Base-by-base conservation (phyloP, 2,329 filamentous ascomycete genomes). In the Lojkania enalia region DNA sequence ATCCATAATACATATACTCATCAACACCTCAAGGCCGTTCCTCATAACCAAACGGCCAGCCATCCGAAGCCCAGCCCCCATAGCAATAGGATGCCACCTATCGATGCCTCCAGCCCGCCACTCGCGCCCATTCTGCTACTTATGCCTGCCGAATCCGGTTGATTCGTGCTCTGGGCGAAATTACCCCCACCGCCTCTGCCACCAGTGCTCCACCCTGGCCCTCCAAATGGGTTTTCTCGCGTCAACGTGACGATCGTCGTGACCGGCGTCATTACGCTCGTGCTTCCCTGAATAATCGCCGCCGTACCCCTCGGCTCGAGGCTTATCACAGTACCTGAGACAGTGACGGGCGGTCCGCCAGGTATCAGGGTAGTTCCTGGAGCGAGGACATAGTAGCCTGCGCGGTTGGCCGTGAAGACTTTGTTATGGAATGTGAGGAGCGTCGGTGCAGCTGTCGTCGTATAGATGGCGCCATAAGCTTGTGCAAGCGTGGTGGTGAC, bases 391-490 rank as follows among this genome's bases (percentile, higher is more conserved):
- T 72, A 75, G 39, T 73, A 70, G 4, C 72, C 73, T 3, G 71
- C 71, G 11, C 70, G 67, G 48, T 76, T 73, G 3, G 70, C 67
- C 0, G 71, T 74, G 48, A 71, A 73, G 1, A 63, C 58, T 4
- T 62, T 43, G 11, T 61, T 57, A 16, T 66, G 61, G 29, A 74
- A 39, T 3, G 67, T 71, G 21, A 76, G 54, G 4, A 68, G 53
- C 3, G 23, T 27, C 9, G 63, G 61, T 4, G 58, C 50, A 4
- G 52, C 44, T 4, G 58, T 55, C 15, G 55, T 57, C 9, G 63
- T 61, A 14, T 53, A 58, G 6, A 54, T 45, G 12, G 50, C 50
- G 18, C 52, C 58, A 19, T 55, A 49, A 7, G 48, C 45, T 6
- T 60, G 50, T 0, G 42, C 39, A 3, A 68, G 40, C 15, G 53